Conservation (phyloP, 345 rosid species). For the Ricinus communis region DNA sequence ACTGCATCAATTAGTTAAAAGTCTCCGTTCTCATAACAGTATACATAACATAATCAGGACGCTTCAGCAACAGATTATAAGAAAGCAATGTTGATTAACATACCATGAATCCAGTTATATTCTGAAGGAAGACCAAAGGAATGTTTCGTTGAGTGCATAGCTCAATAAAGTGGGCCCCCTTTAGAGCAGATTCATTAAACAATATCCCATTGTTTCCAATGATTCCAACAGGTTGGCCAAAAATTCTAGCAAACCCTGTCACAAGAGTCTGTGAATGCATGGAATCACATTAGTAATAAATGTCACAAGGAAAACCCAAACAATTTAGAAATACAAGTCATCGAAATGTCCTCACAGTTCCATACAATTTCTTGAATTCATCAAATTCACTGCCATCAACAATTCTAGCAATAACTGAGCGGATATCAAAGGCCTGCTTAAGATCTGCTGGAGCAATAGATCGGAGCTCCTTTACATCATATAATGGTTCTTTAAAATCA, state of each 20-base stretch:
- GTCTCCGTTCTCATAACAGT: not conserved
- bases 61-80: conserved; percentile 2
- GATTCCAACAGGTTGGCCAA: conserved; percentile 85
- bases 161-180: conserved; percentile 96
- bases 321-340: conserved; percentile 12
- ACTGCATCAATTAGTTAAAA: not conserved
- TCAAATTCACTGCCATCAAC: conserved; percentile 96
- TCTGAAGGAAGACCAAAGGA: conserved; percentile 89
- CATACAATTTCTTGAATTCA: conserved; percentile 94
- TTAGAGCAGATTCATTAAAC: conserved; percentile 89
- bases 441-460: conserved; percentile 91
- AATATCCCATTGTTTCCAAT: conserved; percentile 91
- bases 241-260: conserved; percentile 82
- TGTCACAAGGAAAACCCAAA: conserved; percentile 2
- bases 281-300: conserved; percentile 11
- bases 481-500: conserved; percentile 67
- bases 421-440: conserved; percentile 85
- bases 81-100: not conserved
- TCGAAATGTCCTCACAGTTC: conserved; percentile 68
- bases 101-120: conserved; percentile 98
- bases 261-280: conserved; percentile 71
- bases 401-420: conserved; percentile 85
- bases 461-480: conserved; percentile 75
- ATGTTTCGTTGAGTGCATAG: conserved; percentile 83
- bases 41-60: too few species aligned